Evolutionary conservation across 2,329 filamentous ascomycete species (phyloP).

Genomic region (Cytospora chrysosperma): DNA sequence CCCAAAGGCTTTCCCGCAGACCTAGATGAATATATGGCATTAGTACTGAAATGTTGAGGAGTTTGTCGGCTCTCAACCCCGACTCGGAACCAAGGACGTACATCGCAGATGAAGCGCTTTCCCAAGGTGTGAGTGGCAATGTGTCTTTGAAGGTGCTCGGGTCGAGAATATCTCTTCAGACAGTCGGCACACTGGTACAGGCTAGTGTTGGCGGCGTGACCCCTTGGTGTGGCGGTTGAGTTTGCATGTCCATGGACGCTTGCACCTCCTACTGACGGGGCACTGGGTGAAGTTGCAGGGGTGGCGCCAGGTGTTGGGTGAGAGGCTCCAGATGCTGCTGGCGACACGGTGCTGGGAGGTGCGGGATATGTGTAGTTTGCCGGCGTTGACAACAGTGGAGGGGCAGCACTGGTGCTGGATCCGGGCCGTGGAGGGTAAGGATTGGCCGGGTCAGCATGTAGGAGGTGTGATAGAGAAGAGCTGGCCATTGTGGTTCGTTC

Average conservation of each 20-base stretch:
- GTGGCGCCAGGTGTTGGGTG: constrained; percentile 14
- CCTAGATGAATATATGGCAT: constrained; percentile 35
- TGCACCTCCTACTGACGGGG: constrained; percentile 28
- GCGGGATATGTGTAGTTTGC: constrained; percentile 16
- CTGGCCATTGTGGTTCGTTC: constrained; percentile 21
- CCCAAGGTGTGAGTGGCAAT: constrained; percentile 52
- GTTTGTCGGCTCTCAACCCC: background rate
- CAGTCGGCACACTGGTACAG: constrained; percentile 52
- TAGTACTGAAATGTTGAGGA: constrained; percentile 22
- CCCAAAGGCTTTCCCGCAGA: constrained; percentile 55
- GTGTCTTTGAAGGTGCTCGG: constrained; percentile 53
- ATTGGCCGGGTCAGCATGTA: constrained; percentile 16
- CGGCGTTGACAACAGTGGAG: background rate
- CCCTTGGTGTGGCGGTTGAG: constrained; percentile 17
- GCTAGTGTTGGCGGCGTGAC: constrained; percentile 31
- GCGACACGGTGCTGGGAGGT: constrained; percentile 12
- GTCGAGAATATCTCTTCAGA: constrained; percentile 50
- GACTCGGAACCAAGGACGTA: constrained; percentile 17
- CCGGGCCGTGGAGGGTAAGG: background rate
- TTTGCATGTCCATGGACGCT: background rate
- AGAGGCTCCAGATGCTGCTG: constrained; percentile 14
- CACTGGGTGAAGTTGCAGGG: constrained; percentile 24
- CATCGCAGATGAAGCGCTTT: constrained; percentile 47
- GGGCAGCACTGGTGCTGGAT: constrained; percentile 1
- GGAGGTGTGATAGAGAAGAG: constrained; percentile 26